Base-by-base conservation (phyloP, 2,329 filamentous ascomycete species). In the Scytalidium sp. region DNA sequence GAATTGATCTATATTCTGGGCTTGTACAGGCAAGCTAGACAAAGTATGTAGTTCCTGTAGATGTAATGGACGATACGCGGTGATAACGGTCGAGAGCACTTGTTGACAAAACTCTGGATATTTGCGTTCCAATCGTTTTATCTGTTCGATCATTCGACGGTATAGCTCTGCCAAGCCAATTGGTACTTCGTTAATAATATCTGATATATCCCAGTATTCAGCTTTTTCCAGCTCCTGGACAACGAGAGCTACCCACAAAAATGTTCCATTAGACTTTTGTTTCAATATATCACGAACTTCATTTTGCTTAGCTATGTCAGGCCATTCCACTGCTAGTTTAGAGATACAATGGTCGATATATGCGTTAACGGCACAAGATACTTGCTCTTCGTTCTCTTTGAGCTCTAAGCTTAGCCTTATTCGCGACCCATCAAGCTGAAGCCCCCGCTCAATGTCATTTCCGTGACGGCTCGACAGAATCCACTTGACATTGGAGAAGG, bases 181-280 rank as follows among this genome's bases (percentile, higher is more conserved):
- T 21, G 40, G 20, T 19, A 40, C 19, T 15, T 47, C 20, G 40
- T 3, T 20, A 13, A n/a, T 29, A 72, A 66, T 23, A 23, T 29
- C 9, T 27, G 13, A 27, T 13, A 27, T 27, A 15, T 46, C 17
- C 3, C 10, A 39, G 17, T 3, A 6, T 6, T 53, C 41, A 3
- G 69, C 36, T 49, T 52, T 52, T 19, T 47, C 40, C 1, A 48
- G 50, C 22, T 51, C 43, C 25, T 57, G 13, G 49, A 60, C 70
- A 9, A 71, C 69, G 39, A 74, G 62, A 19, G 70, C 66, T 19
- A 72, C 71, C 72, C 70, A 75, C 25, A 76, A 68, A 47, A 74
- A 74, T 0, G 71, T 75, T 7, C 56, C 62, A 11, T 70, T 52
- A 7, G 70, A 60, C 27, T 74, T 71, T 3, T 29, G 55, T 47